Percentiles rank a stretch among this genome's conserved stretches.
Evolutionary conservation across 2,329 filamentous ascomycete genomes (phyloP).

Genomic region (Fusarium ambrosium): DNA sequence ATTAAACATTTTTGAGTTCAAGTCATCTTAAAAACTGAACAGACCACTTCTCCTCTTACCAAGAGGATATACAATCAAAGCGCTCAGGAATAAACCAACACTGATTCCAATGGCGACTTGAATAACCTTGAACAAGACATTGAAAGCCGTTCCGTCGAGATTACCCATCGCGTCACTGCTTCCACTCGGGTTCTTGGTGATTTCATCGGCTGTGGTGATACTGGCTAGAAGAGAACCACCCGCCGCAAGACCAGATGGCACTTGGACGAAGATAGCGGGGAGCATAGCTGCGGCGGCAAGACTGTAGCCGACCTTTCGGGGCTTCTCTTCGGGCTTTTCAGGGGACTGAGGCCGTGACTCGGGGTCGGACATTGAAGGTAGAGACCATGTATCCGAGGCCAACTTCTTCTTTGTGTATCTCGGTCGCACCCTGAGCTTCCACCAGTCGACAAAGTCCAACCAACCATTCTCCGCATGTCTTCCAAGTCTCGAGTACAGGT

Average conservation of each 20-base stretch:
- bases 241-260: slow-evolving; percentile 73
- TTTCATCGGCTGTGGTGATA: slow-evolving; percentile 67
- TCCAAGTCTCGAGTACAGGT: slow-evolving; percentile 80
- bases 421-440: slow-evolving; percentile 61
- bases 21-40: slow-evolving; percentile 61
- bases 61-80: slow-evolving; percentile 67
- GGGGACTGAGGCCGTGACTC: slow-evolving; percentile 49
- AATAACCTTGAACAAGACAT: slow-evolving; percentile 69
- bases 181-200: slow-evolving; percentile 60
- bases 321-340: slow-evolving; percentile 46
- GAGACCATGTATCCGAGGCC: slow-evolving; percentile 49
- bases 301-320: slow-evolving; percentile 74
- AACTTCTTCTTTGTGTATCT: slow-evolving; percentile 51
- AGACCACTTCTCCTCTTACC: slow-evolving; percentile 71
- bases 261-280: slow-evolving; percentile 84
- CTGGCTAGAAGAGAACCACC: slow-evolving; percentile 71
- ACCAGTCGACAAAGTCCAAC: slow-evolving; percentile 63
- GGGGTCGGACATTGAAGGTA: slow-evolving; percentile 49
- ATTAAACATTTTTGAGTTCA: neutral
- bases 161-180: slow-evolving; percentile 44
- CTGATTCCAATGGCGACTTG: slow-evolving; percentile 73
- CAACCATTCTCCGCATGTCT: slow-evolving; percentile 68
- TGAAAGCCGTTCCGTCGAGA: slow-evolving; percentile 63
- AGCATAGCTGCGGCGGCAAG: slow-evolving; percentile 88
- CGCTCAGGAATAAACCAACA: slow-evolving; percentile 71